Conservation (phyloP, 2,329 filamentous ascomycete species). For the Tolypocladium guangdongense region DNA sequence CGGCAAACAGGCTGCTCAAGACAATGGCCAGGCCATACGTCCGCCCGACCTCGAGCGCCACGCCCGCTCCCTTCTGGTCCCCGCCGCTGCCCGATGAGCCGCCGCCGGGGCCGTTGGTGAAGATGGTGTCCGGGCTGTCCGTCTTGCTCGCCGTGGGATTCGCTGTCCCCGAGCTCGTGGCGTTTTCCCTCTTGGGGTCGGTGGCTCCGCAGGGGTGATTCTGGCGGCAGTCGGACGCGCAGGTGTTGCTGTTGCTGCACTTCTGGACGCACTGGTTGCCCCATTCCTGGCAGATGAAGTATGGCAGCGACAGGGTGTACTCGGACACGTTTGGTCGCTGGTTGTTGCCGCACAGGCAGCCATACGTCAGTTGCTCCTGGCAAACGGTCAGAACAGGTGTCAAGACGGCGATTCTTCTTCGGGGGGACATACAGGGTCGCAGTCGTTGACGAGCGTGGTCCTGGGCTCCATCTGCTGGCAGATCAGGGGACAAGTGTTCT, state of each 20-base stretch:
- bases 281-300: constrained; percentile 63
- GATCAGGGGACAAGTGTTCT: constrained; percentile 57
- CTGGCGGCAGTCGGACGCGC: constrained; percentile 47
- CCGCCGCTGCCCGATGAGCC: constrained; percentile 6
- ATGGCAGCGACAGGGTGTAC: constrained; percentile 70
- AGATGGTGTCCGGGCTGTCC: constrained; percentile 25
- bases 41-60: constrained; percentile 22
- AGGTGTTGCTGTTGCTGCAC: constrained; percentile 47
- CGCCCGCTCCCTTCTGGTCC: constrained; percentile 16
- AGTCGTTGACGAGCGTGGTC: constrained; percentile 50
- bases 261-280: constrained; percentile 53
- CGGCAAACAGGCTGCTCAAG: constrained; percentile 25
- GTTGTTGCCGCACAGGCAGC: constrained; percentile 60
- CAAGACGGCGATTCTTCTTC: too few species aligned
- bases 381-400: background rate
- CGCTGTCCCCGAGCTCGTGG: constrained; percentile 33
- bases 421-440: constrained; percentile 45
- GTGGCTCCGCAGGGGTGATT: constrained; percentile 65
- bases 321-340: constrained; percentile 60
- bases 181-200: constrained; percentile 49
- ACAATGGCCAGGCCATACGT: constrained; percentile 27
- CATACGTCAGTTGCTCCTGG: constrained; percentile 53
- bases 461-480: constrained; percentile 49
- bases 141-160: constrained; percentile 25
- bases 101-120: constrained; percentile 17